A percentile compares a stretch with the other conserved stretches of the same genome.
phyloP scores from a whole-genome alignment of 2,329 filamentous ascomycete species.

The Fusarium camptoceras region DNA sequence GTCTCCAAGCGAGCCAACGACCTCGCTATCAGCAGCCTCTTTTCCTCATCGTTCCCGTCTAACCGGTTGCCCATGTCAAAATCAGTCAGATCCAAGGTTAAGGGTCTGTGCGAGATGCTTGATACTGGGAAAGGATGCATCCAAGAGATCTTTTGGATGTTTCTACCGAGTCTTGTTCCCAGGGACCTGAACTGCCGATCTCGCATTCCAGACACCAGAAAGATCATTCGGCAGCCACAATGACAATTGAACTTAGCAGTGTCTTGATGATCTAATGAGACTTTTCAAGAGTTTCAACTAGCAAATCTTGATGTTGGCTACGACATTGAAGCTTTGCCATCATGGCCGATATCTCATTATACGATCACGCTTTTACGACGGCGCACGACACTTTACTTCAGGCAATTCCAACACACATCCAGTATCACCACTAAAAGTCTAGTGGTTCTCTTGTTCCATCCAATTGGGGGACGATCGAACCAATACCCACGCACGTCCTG shows the following conservation, averaged over 20 bases:
- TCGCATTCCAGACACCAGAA: conserved; percentile 27
- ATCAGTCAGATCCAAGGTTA: conserved; percentile 5
- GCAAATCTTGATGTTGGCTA: background rate
- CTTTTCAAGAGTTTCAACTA: background rate
- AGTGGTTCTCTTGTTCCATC: conserved; percentile 25
- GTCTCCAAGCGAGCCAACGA: conserved; percentile 15
- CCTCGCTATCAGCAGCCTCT: background rate
- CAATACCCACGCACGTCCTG: conserved; percentile 42
- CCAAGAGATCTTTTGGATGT: background rate
- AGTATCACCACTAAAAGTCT: conserved; percentile 3
- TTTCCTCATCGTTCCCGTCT: conserved; percentile 28
- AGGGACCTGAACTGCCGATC: conserved; percentile 38
- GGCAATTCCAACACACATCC: conserved; percentile 20
- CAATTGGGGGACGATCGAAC: conserved; percentile 42
- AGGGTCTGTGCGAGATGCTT: background rate
- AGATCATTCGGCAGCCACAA: conserved; percentile 27
- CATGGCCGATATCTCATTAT: background rate
- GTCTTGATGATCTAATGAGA: background rate
- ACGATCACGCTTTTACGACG: background rate
- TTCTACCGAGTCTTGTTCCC: conserved; percentile 15
- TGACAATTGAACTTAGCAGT: conserved; percentile 16
- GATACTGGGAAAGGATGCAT: conserved; percentile 16
- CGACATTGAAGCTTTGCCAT: background rate
- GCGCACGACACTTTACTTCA: conserved; percentile 11
- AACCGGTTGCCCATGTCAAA: conserved; percentile 22